Base-by-base conservation (phyloP, 352 stramenopile genomes). In the Pythium guiyangense region DNA sequence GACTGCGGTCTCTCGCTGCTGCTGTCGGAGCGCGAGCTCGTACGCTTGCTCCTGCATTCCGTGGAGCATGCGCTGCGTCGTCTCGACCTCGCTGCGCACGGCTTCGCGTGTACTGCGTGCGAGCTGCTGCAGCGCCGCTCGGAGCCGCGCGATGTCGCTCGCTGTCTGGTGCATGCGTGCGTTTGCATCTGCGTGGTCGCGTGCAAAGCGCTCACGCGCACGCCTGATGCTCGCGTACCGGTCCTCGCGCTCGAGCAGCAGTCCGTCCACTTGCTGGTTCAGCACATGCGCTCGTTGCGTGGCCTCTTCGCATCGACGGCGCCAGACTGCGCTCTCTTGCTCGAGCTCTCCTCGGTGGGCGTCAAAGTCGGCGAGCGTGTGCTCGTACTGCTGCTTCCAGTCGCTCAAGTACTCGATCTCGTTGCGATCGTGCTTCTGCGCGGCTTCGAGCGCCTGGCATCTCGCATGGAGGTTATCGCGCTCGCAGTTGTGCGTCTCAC, bases 11-110 rank as follows among this genome's bases (percentile, higher is more conserved):
- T 77, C 65, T 6, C 68, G 68, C 15, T 78, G 64, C 25, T 75
- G 79, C 53, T 82, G 69, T 11, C 71, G 63, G 20, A 85, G 72
- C 1, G 71, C 73, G 27, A 84, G 51, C 54, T 84, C 74, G 29
- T 63, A 70, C 4, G 71, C 69, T 31, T 84, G 70, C 27, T 72
- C 68, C 18, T 81, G 70, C 12, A 80, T 52, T 2, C n/a, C 26
- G 3, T 60, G 52, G 17, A 88, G 44, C 18, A 60, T 55, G 2
- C 64, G 44, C 22, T 70, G 54, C 10, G 69, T 79, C 26, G 72
- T 72, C 35, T 73, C 71, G 20, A 73, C 49, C 39, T 74, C 67
- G 26, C 35, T 42, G 18, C 59, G 44, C 8, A 74, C 29, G 26
- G 62, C 14, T n/a, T 66, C 49, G 2, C 42, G 46, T 8, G 58